Evolutionary conservation across 768 basidiomycete species (phyloP).

Genomic region (Pisolithus orientalis): DNA sequence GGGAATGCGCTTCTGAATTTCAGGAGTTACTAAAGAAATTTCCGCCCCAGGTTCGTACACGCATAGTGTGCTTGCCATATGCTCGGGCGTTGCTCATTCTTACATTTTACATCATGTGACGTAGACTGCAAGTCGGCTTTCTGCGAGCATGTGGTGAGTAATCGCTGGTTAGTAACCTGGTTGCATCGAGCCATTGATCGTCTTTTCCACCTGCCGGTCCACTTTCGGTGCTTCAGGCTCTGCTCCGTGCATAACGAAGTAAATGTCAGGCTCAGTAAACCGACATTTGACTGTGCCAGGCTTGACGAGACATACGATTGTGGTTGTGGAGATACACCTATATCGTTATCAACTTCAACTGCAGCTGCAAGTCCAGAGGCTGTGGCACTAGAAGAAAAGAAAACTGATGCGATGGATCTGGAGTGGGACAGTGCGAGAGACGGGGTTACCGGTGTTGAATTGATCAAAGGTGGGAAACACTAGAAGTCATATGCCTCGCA

Average conservation of each 20-base stretch:
- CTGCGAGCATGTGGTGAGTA: slow-evolving; percentile 72
- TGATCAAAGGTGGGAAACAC: slow-evolving; percentile 59
- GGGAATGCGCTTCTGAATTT: slow-evolving; percentile 91
- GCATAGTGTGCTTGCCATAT: slow-evolving; percentile 35
- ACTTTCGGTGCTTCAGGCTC: slow-evolving; percentile 44
- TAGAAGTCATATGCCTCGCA: no score
- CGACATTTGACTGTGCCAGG: slow-evolving; percentile 82
- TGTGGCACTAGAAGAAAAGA: neutral
- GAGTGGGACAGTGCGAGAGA: slow-evolving; percentile 46
- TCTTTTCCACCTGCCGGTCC: neutral
- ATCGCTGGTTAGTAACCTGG: neutral
- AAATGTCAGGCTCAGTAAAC: slow-evolving; percentile 77
- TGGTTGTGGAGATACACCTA: slow-evolving; percentile 71
- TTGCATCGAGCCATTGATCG: neutral
- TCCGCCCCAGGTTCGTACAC: slow-evolving; percentile 72
- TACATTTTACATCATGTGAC: neutral
- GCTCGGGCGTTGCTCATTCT: slow-evolving; percentile 28
- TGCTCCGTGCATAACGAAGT: slow-evolving; percentile 90
- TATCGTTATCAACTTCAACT: neutral
- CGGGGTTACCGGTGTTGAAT: slow-evolving; percentile 48
- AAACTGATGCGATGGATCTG: slow-evolving; percentile 40
- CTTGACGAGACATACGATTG: slow-evolving; percentile 91
- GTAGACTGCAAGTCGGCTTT: slow-evolving; percentile 78
- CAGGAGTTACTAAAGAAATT: slow-evolving; percentile 73
- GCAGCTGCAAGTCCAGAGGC: no score